Base-by-base conservation (phyloP, 2,329 filamentous ascomycete species). In the Blastomyces parvus region DNA sequence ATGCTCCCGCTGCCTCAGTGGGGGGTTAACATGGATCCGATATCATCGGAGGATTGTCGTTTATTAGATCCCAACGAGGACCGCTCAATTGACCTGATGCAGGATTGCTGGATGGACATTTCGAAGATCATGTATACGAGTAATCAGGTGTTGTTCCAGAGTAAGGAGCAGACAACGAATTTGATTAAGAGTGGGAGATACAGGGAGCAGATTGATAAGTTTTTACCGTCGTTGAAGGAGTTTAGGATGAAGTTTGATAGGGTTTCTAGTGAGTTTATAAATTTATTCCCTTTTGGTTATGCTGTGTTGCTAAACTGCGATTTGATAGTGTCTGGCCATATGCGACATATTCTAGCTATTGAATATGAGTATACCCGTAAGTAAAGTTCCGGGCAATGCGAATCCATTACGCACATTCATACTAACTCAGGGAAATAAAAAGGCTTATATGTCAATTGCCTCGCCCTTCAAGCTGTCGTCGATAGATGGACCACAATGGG, bases 311-410 rank as follows among this genome's bases (percentile, higher is more conserved):
- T 76, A 68, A 75, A 53, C 50, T 63, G 48, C 6, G 56, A 33
- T 8, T 52, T 33, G 36, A 63, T 67, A 81, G 83, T 86, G 38
- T 79, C 82, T 0, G 78, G 80, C 19, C 78, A 83, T 63, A 84
- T 87, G 77, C 80, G 82, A 56, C 86, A 91, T 72, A 92, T 97
- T 64, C 81, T 99, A 38, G 88, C 86, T 8, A 97, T 97, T 67
- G 94, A 99, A 78, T 97, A 94, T 71, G 91, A 97, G 71, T 97
- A 97, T 73, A 91, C 93, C 33, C 86, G 93, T 70, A 89, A 73
- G 77, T 74, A n/a, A 46, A 44, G n/a, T n/a, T n/a, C 7, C 5
- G 1, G 13, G 2, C 13, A 17, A 42, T 42, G 17, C 4, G 40
- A 11, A 5, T 42, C 40, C 11, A 17, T n/a, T 30, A 55, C n/a